A percentile compares a stretch with the other conserved stretches of the same genome.
These are phyloP conservation scores for Collybia sp. DNA, from an alignment of 768 basidiomycete genomes.

Conservation along the genomic window DNA sequence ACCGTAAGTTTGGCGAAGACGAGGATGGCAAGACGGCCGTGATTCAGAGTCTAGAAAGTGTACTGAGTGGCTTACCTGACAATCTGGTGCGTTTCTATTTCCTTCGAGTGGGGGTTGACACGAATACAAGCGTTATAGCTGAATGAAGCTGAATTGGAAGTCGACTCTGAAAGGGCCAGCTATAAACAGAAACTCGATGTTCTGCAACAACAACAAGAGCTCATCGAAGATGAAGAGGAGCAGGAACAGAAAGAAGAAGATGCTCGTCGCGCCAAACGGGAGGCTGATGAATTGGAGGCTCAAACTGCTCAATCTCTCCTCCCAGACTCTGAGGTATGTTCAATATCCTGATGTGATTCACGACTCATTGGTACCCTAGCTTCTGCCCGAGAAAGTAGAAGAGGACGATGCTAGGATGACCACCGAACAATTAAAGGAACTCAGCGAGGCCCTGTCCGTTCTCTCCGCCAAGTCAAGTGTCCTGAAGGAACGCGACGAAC, in stretches of 20 bases:
- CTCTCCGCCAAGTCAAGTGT: conserved; percentile 93
- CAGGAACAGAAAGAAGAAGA: conserved; percentile 95
- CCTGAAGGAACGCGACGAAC: conserved; percentile 91
- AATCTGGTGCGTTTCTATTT: conserved; percentile 63
- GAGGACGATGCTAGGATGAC: conserved; percentile 92
- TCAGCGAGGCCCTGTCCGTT: conserved; percentile 86
- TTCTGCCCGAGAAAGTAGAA: conserved; percentile 55
- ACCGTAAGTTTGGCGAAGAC: conserved; percentile 64
- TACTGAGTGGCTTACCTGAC: conserved; percentile 89
- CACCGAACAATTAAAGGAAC: conserved; percentile 89
- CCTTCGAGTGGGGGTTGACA: conserved; percentile 3
- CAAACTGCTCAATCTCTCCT: conserved; percentile 76
- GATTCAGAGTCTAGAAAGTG: conserved; percentile 80
- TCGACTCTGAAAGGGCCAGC: conserved; percentile 87
- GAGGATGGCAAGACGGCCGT: conserved; percentile 83
- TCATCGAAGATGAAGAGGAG: conserved; percentile 98
- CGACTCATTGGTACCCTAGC: conserved; percentile 28
- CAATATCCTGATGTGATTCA: not conserved
- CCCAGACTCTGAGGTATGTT: conserved; percentile 82
- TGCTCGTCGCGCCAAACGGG: conserved; percentile 81
- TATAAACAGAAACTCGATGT: conserved; percentile 99
- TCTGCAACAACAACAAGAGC: conserved; percentile 96
- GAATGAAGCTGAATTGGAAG: conserved; percentile 95
- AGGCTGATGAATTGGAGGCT: conserved; percentile 75
- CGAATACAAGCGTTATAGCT: conserved; percentile 43